Percentiles rank a stretch among this genome's conserved stretches.
Conservation (phyloP, 2,329 filamentous ascomycete genomes). For the Fonsecaea multimorphosa region DNA sequence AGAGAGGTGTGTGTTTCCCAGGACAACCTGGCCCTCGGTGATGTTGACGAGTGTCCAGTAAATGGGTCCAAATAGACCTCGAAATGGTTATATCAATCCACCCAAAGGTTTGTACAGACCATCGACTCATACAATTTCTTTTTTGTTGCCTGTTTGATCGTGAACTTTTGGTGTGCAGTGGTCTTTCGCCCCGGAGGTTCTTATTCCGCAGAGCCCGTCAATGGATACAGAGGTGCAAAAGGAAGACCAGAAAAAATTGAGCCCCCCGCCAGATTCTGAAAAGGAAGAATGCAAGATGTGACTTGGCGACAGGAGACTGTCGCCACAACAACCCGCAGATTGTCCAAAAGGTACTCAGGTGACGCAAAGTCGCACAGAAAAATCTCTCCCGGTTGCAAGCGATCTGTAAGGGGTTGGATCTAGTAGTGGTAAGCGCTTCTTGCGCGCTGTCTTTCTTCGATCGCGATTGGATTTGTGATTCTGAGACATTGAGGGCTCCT, state of each 20-base stretch:
- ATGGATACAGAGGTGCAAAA: slow-evolving; percentile 5
- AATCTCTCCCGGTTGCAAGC: slow-evolving; percentile 26
- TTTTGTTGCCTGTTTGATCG: background rate
- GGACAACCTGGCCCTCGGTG: slow-evolving; percentile 1
- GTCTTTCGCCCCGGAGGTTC: background rate
- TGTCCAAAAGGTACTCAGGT: slow-evolving; percentile 24
- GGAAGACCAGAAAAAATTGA: slow-evolving; percentile 16
- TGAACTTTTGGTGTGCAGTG: slow-evolving; percentile 2
- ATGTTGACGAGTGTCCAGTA: background rate
- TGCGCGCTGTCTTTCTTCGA: slow-evolving; percentile 34
- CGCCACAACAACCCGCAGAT: slow-evolving; percentile 33
- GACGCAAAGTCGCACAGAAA: slow-evolving; percentile 34
- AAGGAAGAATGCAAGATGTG: slow-evolving; percentile 23
- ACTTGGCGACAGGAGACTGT: slow-evolving; percentile 29
- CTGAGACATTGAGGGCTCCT: slow-evolving; percentile 36
- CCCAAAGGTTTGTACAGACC: background rate
- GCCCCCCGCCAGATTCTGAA: slow-evolving; percentile 17
- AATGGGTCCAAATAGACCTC: background rate
- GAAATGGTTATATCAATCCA: slow-evolving; percentile 8
- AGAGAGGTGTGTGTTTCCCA: background rate
- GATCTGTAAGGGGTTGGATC: slow-evolving; percentile 31
- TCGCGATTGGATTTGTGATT: slow-evolving; percentile 18
- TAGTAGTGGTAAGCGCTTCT: slow-evolving; percentile 35
- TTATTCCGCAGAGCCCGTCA: background rate
- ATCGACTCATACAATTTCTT: background rate